A percentile compares a stretch with the other conserved stretches of the same genome.
Evolutionary conservation across 1,284 basidiomycete genomes (phyloP).

Genomic region (Uromyces viciae-fabae): DNA sequence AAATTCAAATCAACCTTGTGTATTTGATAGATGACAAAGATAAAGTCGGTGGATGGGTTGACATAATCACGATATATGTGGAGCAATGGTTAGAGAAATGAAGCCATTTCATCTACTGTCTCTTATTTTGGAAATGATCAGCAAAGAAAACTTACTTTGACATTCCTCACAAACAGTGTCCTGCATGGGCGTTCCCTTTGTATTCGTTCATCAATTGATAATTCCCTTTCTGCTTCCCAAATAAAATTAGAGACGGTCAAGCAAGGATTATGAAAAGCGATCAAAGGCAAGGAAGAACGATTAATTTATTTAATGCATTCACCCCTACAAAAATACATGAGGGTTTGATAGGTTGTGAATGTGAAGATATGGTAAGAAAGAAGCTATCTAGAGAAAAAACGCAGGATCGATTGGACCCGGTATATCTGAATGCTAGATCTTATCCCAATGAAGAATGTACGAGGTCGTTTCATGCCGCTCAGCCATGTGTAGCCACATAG

Average conservation of each 20-base stretch:
- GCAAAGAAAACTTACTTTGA: constrained; percentile 66
- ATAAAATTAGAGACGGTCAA: neutral
- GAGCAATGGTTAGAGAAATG: constrained; percentile 15
- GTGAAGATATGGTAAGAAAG: no score
- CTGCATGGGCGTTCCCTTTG: constrained; percentile 87
- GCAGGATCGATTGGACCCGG: no score
- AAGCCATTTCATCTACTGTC: constrained; percentile 29
- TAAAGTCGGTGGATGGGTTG: neutral
- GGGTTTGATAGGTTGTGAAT: no score
- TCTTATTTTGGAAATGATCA: no score
- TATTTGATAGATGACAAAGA: neutral
- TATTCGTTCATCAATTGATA: constrained; percentile 80
- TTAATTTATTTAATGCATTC: no score
- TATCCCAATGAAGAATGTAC: no score
- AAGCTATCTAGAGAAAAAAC: no score
- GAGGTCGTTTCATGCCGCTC: no score
- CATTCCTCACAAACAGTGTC: constrained; percentile 92
- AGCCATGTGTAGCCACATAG: no score
- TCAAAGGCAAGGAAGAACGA: neutral
- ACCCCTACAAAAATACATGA: no score
- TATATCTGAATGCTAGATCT: no score
- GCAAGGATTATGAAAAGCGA: neutral
- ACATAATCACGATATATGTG: neutral
- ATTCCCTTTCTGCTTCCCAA: constrained; percentile 63
- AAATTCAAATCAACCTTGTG: neutral